Conservation (phyloP, 768 basidiomycete genomes). For the Rhizopogon rudus region DNA sequence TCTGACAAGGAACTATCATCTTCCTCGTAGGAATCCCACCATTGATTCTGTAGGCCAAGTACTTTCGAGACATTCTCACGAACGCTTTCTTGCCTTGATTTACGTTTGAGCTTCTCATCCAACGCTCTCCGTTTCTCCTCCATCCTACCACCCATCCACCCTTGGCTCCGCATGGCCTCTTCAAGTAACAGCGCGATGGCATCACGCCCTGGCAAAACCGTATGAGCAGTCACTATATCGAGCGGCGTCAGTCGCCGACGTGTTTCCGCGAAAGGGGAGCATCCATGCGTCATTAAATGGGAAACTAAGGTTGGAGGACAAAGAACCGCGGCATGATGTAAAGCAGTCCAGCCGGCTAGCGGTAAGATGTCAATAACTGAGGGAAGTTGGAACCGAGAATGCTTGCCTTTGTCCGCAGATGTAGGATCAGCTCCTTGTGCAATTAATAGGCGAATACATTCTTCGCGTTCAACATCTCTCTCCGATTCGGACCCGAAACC, state of each 20-base stretch:
- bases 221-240: conserved; percentile 85
- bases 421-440: conserved; percentile 70
- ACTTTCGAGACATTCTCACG: conserved; percentile 54
- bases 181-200: conserved; percentile 85
- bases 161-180: conserved; percentile 83
- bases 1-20: conserved; percentile 39
- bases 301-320: conserved; percentile 90
- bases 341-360: conserved; percentile 89
- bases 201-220: conserved; percentile 73
- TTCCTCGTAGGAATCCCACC: conserved; percentile 60
- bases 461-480: conserved; percentile 85
- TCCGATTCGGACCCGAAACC: conserved; percentile 81
- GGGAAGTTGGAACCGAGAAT: not conserved
- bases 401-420: conserved; percentile 57
- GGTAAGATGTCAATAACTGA: conserved; percentile 4
- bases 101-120: conserved; percentile 54
- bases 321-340: conserved; percentile 87
- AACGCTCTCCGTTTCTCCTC: conserved; percentile 57
- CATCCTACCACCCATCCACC: conserved; percentile 77
- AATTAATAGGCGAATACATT: conserved; percentile 77
- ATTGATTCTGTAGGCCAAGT: conserved; percentile 51
- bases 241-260: conserved; percentile 78
- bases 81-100: conserved; percentile 47
- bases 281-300: conserved; percentile 88
- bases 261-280: conserved; percentile 76